Base-by-base conservation (phyloP, 2,329 filamentous ascomycete species). In the Lomentospora prolificans region DNA sequence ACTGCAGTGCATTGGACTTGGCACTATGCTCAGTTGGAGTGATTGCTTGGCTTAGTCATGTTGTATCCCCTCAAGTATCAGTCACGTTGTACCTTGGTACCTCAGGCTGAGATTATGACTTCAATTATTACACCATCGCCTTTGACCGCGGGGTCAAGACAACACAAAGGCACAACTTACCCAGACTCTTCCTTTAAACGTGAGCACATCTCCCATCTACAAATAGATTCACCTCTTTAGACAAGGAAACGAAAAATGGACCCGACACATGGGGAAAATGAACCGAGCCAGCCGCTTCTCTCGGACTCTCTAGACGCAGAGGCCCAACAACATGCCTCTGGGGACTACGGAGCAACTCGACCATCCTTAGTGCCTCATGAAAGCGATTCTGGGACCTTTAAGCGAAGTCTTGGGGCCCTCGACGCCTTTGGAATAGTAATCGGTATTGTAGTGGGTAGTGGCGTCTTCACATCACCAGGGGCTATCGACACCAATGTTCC, bases 401-500 rank as follows among this genome's bases (percentile, higher is more conserved):
- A 64, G 41, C 67, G 70, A n/a, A 75, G 72, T 59, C 72, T 77
- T 3, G 75, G 74, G 25, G 65, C 74, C 8, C 56, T 72, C 27
- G 75, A 78, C 60, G 75, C 75, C 0, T 84, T 84, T 59, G 79
- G 78, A 22, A 80, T 85, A 50, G 72, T 85, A 41, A 76, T 85
- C 58, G 80, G 79, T 61, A 80, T 85, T 58, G 81, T 84, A 55
- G 83, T 85, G 51, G 82, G 82, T 6, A 81, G 78, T 54, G 82
- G 82, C 31, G 78, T 86, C 17, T 86, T 86, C 61, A 84, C 82
- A 0, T 84, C 81, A 1, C 82, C 82, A 0, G 80, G 81, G 0
- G 75, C 80, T 9, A 81, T 86, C 57, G 81, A 85, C 61, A 76
- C 76, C 14, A 83, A 85, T 60, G 80, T 84, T 2, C 80, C 81